Percentiles rank a stretch among this genome's conserved stretches.
Evolutionary conservation across 129 eudicot genomes (phyloP).

Genomic region (Centaurea solstitialis): DNA sequence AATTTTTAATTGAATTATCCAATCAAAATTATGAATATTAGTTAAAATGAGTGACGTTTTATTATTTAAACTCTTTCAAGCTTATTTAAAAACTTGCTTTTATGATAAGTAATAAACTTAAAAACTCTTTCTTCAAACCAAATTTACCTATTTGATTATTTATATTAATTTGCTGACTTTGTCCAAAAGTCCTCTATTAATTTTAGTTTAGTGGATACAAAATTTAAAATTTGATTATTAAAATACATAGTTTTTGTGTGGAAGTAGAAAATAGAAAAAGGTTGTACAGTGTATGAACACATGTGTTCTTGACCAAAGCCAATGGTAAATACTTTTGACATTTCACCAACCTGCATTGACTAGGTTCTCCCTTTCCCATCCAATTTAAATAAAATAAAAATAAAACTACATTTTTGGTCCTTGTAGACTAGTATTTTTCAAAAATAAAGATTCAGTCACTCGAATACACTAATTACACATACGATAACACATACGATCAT

Average conservation of each 20-base stretch:
- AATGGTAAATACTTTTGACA: constrained; percentile 9
- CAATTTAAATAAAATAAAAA: not conserved
- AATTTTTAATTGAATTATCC: too few relatives aligned
- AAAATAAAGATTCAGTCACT: not conserved
- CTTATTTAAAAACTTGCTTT: not conserved
- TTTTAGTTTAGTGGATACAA: not conserved
- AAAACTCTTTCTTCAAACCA: too few relatives aligned
- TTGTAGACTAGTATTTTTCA: not conserved
- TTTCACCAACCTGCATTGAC: constrained; percentile 9
- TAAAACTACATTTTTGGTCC: not conserved
- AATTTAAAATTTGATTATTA: not conserved
- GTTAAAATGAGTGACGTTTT: not conserved
- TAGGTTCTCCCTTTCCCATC: not conserved
- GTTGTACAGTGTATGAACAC: constrained; percentile 13
- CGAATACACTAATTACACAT: not conserved
- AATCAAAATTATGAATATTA: too few relatives aligned
- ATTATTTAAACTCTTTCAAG: not conserved
- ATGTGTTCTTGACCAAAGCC: constrained; percentile 14
- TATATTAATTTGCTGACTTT: not conserved
- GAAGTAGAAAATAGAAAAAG: not conserved
- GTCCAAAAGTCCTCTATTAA: not conserved
- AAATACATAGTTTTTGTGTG: not conserved
- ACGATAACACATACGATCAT: not conserved
- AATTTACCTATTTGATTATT: too few relatives aligned
- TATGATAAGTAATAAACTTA: not conserved